phyloP scores from a whole-genome alignment of 495 filamentous ascomycete genomes.

The Parathielavia appendiculata region DNA sequence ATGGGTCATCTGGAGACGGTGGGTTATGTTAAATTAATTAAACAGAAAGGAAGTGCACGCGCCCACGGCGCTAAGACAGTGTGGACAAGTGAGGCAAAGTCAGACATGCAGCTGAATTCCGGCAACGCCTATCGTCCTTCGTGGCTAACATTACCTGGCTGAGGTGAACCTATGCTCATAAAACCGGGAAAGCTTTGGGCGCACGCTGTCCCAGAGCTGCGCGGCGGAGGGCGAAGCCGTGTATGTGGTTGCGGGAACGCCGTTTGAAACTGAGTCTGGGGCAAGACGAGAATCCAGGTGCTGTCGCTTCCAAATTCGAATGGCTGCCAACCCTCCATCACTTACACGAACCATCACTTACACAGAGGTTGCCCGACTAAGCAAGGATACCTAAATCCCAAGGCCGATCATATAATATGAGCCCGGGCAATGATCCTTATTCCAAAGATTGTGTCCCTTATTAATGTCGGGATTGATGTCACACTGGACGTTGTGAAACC shows the following conservation, averaged over 20 bases:
- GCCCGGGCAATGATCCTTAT: not conserved
- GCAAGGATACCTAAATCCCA: too few species aligned
- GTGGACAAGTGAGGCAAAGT: not conserved
- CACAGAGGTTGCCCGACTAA: too few species aligned
- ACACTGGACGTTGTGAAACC: not conserved
- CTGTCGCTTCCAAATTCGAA: too few species aligned
- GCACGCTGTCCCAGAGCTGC: constrained; percentile 2
- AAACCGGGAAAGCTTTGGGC: constrained; percentile 1
- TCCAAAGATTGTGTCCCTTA: not conserved
- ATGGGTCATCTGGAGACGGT: not conserved
- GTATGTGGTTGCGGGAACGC: not conserved
- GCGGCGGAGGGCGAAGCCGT: constrained; percentile 13
- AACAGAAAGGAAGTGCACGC: not conserved
- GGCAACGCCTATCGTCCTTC: too few species aligned
- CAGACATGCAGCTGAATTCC: not conserved
- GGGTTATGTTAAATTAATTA: constrained; percentile 1
- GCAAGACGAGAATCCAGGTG: not conserved
- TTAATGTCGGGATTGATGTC: constrained; percentile 2
- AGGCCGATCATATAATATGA: not conserved
- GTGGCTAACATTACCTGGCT: too few species aligned
- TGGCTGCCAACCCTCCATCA: too few species aligned
- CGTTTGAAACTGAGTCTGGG: constrained; percentile 2
- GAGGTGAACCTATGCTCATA: not conserved
- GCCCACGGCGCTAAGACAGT: constrained; percentile 6
- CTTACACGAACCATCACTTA: too few species aligned